Conservation (phyloP, 768 basidiomycete species). For the Tylopilus balloui region DNA sequence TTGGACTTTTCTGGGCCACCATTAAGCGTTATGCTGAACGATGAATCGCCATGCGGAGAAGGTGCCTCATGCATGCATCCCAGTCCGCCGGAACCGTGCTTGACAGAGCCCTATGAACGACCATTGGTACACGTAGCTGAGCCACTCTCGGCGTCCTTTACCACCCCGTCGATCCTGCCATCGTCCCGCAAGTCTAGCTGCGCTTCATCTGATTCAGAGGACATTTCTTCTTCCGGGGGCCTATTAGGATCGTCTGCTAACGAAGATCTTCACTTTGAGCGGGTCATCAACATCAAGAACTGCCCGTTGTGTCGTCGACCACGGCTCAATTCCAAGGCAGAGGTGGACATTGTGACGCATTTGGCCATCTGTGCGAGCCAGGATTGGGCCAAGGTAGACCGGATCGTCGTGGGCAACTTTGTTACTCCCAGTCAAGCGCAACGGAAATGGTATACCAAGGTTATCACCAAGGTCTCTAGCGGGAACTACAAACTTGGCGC, state of each 20-base stretch:
- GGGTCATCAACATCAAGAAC: slow-evolving; percentile 91
- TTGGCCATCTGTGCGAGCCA: slow-evolving; percentile 92
- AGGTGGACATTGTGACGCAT: slow-evolving; percentile 94
- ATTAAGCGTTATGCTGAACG: slow-evolving; percentile 25
- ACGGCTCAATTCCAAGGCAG: slow-evolving; percentile 77
- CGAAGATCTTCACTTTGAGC: slow-evolving; percentile 51
- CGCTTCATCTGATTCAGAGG: slow-evolving; percentile 47
- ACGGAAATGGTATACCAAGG: slow-evolving; percentile 93
- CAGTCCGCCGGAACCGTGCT: slow-evolving; percentile 23
- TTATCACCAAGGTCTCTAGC: slow-evolving; percentile 79
- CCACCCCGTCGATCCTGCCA: slow-evolving; percentile 1
- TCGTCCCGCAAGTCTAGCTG: slow-evolving; percentile 33
- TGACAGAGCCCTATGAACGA: slow-evolving; percentile 47
- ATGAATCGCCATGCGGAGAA: slow-evolving; percentile 31
- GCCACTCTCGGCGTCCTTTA: slow-evolving; percentile 16
- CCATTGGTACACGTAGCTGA: slow-evolving; percentile 36
- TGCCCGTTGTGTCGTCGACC: slow-evolving; percentile 94
- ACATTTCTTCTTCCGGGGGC: slow-evolving; percentile 23
- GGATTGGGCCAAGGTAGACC: slow-evolving; percentile 87
- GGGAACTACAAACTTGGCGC: slow-evolving; percentile 91
- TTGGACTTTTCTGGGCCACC: slow-evolving; percentile 62
- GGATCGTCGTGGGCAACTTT: slow-evolving; percentile 90
- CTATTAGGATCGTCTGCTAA: slow-evolving; percentile 8
- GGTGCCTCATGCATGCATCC: slow-evolving; percentile 3
- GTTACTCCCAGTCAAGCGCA: slow-evolving; percentile 94